These are phyloP conservation scores for Juncus inflexus DNA, from an alignment of 176 grass and related monocot species.

Conservation along the genomic window DNA sequence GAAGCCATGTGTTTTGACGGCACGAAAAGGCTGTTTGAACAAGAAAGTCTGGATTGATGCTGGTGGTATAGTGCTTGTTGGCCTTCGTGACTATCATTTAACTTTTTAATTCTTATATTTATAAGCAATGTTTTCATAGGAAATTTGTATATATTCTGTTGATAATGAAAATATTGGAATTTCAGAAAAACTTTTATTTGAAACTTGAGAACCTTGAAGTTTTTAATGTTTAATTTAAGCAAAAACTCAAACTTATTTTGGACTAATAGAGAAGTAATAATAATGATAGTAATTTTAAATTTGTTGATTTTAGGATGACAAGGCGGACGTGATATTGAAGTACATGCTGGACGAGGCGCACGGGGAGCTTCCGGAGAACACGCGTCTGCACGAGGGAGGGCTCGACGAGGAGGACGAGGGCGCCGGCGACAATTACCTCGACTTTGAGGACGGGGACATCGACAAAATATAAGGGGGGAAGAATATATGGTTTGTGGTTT, in stretches of 20 bases:
- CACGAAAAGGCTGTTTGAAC: constrained; percentile 41
- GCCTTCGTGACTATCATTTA: constrained; percentile 45
- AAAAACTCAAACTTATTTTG: too few relatives aligned
- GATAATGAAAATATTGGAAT: too few relatives aligned
- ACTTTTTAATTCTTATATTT: not conserved
- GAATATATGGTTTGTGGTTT: too few relatives aligned
- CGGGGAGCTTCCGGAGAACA: constrained; percentile 48
- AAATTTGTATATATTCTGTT: too few relatives aligned
- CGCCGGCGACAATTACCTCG: constrained; percentile 41
- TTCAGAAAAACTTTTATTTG: too few relatives aligned
- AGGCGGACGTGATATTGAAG: constrained; percentile 51
- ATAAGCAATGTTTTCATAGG: constrained; percentile 1
- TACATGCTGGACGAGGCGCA: constrained; percentile 55
- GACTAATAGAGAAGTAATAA: too few relatives aligned
- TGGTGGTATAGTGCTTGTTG: constrained; percentile 43
- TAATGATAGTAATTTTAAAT: too few relatives aligned
- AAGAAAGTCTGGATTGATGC: constrained; percentile 50
- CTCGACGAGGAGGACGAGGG: constrained; percentile 47
- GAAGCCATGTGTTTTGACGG: constrained; percentile 44
- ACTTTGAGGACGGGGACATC: constrained; percentile 62
- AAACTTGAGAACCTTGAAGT: too few relatives aligned
- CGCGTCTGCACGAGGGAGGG: constrained; percentile 57
- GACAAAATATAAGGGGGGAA: constrained; percentile 39
- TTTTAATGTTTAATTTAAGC: too few relatives aligned
- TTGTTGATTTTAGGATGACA: too few relatives aligned